Conservation (phyloP, 768 basidiomycete species). For the Amanita polypyramis region DNA sequence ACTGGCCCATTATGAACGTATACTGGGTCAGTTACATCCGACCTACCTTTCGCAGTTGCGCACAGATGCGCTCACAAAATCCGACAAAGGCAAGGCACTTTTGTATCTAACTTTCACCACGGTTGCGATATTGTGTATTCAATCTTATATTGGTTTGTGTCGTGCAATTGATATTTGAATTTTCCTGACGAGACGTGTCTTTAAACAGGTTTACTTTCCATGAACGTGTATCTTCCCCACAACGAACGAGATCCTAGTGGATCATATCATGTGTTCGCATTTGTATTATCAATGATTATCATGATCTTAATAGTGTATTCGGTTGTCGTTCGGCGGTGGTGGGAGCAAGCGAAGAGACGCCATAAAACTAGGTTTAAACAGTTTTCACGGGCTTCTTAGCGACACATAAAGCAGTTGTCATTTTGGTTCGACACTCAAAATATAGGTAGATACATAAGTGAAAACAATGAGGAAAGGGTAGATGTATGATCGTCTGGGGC, state of each 20-base stretch:
- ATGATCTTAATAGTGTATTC: conserved; percentile 36
- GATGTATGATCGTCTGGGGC: neutral
- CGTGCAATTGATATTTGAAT: neutral
- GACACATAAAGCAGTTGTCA: neutral
- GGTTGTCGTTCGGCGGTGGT: conserved; percentile 50
- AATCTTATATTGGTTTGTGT: conserved; percentile 44
- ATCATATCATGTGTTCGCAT: conserved; percentile 42
- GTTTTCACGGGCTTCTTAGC: neutral
- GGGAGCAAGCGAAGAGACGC: conserved; percentile 40
- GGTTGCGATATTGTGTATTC: conserved; percentile 56
- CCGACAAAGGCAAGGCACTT: conserved; percentile 54
- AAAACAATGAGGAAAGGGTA: neutral
- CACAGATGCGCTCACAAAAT: conserved; percentile 45
- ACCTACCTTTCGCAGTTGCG: conserved; percentile 75
- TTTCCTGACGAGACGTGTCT: neutral
- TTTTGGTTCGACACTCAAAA: neutral
- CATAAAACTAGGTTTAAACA: conserved; percentile 15
- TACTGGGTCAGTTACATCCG: conserved; percentile 81
- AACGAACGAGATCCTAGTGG: conserved; percentile 29
- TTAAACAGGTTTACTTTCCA: conserved; percentile 48
- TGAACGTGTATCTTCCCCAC: conserved; percentile 57
- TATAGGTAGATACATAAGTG: neutral
- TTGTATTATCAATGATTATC: conserved; percentile 36
- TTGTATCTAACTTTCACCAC: conserved; percentile 57
- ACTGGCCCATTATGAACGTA: conserved; percentile 77